These are phyloP conservation scores for Ceratobasidium theobromae DNA, from an alignment of 1,284 basidiomycete species.

Conservation along the genomic window DNA sequence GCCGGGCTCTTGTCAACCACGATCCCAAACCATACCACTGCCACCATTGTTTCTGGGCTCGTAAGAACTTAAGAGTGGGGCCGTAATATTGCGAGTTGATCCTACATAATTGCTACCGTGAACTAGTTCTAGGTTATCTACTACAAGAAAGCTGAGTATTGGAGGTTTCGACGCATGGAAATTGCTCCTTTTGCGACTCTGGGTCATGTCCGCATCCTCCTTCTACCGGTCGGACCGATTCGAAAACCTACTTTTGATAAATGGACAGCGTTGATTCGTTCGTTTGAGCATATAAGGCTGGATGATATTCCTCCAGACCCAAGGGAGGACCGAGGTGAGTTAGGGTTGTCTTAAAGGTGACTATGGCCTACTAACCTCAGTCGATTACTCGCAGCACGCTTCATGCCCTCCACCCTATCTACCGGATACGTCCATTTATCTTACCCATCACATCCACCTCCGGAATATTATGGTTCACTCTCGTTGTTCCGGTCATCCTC, in stretches of 20 bases:
- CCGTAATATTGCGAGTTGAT: background rate
- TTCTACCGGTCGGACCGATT: constrained; percentile 76
- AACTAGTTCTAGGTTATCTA: background rate
- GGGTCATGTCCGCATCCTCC: constrained; percentile 72
- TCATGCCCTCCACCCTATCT: constrained; percentile 76
- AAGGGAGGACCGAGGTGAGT: constrained; percentile 71
- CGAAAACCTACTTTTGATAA: constrained; percentile 61
- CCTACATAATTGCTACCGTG: background rate
- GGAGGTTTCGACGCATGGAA: constrained; percentile 63
- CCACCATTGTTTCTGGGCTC: background rate
- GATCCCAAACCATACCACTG: background rate
- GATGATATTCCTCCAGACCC: constrained; percentile 77
- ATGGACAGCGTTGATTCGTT: constrained; percentile 68
- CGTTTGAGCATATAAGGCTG: constrained; percentile 68
- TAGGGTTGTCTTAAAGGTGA: background rate
- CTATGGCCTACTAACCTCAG: background rate
- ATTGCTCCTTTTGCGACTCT: constrained; percentile 71
- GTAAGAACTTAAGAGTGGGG: too few species aligned
- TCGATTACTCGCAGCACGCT: constrained; percentile 56
- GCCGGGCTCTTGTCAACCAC: constrained; percentile 18
- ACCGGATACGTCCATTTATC: constrained; percentile 71
- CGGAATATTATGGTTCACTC: constrained; percentile 57
- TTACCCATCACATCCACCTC: constrained; percentile 69
- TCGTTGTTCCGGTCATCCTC: constrained; percentile 73
- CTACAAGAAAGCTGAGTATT: background rate